A percentile compares a stretch with the other conserved stretches of the same genome.
Evolutionary conservation across 352 stramenopile genomes (phyloP).

Genomic region (Pythium monospermum): DNA sequence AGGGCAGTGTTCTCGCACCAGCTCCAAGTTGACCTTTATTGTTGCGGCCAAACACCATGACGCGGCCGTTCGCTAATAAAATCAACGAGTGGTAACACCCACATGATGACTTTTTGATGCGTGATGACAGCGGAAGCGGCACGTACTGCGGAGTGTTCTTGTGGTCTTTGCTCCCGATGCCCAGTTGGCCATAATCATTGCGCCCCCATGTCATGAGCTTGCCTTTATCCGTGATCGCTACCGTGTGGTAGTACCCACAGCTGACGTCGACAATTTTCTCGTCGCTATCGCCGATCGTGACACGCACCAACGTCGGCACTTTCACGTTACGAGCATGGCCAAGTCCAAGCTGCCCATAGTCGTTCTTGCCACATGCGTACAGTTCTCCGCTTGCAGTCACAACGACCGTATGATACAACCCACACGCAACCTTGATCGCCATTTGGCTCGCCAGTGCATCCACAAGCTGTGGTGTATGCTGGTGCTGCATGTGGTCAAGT

Average conservation of each 20-base stretch:
- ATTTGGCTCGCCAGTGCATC: slow-evolving; percentile 67
- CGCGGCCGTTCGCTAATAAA: slow-evolving; percentile 64
- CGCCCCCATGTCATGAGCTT: slow-evolving; percentile 82
- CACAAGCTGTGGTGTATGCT: slow-evolving; percentile 79
- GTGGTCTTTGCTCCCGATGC: slow-evolving; percentile 86
- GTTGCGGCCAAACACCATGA: slow-evolving; percentile 87
- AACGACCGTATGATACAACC: slow-evolving; percentile 76
- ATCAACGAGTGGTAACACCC: slow-evolving; percentile 84
- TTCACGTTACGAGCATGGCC: slow-evolving; percentile 76
- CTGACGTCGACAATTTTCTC: slow-evolving; percentile 74
- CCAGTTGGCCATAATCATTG: slow-evolving; percentile 85
- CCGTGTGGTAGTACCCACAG: slow-evolving; percentile 85
- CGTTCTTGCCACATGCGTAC: slow-evolving; percentile 84
- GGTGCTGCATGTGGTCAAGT: slow-evolving; percentile 78
- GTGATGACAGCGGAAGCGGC: slow-evolving; percentile 70
- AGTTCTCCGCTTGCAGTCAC: slow-evolving; percentile 65
- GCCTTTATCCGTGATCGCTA: slow-evolving; percentile 72
- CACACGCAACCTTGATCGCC: slow-evolving; percentile 64
- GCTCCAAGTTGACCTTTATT: slow-evolving; percentile 84
- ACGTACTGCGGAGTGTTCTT: slow-evolving; percentile 79
- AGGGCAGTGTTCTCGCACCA: slow-evolving; percentile 68
- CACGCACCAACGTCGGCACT: slow-evolving; percentile 62
- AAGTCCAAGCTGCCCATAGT: slow-evolving; percentile 83
- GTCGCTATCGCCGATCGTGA: slow-evolving; percentile 54
- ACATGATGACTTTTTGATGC: slow-evolving; percentile 71